phyloP scores from a whole-genome alignment of 768 basidiomycete species.

The Amanita brunnescens region DNA sequence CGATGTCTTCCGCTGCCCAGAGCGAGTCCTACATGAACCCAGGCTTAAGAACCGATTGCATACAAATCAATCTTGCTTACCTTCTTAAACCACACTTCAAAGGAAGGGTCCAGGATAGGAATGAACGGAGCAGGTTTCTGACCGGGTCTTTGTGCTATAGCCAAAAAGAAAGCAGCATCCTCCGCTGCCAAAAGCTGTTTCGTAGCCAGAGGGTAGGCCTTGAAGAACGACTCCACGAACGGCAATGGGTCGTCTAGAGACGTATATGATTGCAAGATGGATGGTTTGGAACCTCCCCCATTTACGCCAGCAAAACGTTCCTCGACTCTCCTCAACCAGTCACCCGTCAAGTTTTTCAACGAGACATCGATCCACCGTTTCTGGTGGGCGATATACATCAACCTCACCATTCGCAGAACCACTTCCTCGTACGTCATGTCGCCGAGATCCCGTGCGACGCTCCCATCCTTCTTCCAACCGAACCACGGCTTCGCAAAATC shows the following conservation, averaged over 20 bases:
- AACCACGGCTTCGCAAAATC: slow-evolving; percentile 98
- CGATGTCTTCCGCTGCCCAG: slow-evolving; percentile 97
- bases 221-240: slow-evolving; percentile 79
- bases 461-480: slow-evolving; percentile 90
- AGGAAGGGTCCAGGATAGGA: slow-evolving; percentile 84
- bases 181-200: slow-evolving; percentile 87
- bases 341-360: slow-evolving; percentile 88
- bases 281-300: slow-evolving; percentile 65
- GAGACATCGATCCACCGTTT: slow-evolving; percentile 89
- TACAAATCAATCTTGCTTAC: slow-evolving; percentile 27
- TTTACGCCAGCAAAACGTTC: slow-evolving; percentile 92
- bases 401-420: slow-evolving; percentile 78
- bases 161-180: slow-evolving; percentile 92
- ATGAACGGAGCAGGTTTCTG: slow-evolving; percentile 99
- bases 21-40: slow-evolving; percentile 66
- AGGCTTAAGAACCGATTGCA: neutral
- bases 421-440: slow-evolving; percentile 99
- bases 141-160: slow-evolving; percentile 89
- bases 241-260: slow-evolving; percentile 74
- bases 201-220: slow-evolving; percentile 71
- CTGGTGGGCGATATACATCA: slow-evolving; percentile 93
- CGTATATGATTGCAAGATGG: slow-evolving; percentile 75
- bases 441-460: slow-evolving; percentile 73
- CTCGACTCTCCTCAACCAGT: slow-evolving; percentile 94
- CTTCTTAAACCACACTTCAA: slow-evolving; percentile 99